These are phyloP conservation scores for Lactarius sanguifluus DNA, from an alignment of 768 basidiomycete genomes.

Conservation along the genomic window DNA sequence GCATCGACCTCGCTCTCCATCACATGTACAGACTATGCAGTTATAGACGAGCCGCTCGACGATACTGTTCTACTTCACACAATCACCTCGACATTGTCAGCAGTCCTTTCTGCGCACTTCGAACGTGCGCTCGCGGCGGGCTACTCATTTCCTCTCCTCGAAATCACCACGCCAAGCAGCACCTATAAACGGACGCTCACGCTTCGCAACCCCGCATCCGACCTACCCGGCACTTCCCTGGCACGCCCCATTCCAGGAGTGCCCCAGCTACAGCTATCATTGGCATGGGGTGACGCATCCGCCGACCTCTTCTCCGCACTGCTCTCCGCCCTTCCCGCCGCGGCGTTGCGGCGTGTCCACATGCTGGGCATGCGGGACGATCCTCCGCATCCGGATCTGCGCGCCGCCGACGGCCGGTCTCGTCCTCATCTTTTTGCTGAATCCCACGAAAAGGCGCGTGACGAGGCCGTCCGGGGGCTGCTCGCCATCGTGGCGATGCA, in stretches of 20 bases:
- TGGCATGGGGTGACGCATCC: slow-evolving; percentile 2
- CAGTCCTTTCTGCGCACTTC: slow-evolving; percentile 12
- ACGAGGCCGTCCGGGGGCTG: slow-evolving; percentile 24
- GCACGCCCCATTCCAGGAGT: neutral
- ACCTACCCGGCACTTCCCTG: neutral
- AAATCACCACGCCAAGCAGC: slow-evolving; percentile 8
- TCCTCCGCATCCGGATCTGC: neutral
- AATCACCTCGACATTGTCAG: slow-evolving; percentile 5
- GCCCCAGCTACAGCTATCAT: slow-evolving; percentile 1
- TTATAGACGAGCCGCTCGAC: slow-evolving; percentile 8
- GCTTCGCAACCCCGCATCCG: neutral
- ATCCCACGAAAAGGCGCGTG: slow-evolving; percentile 11
- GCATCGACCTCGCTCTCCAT: slow-evolving; percentile 14
- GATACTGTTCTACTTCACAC: slow-evolving; percentile 8
- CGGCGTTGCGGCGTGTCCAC: slow-evolving; percentile 1
- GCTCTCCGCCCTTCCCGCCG: slow-evolving; percentile 7
- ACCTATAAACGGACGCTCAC: slow-evolving; percentile 1
- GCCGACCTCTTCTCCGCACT: slow-evolving; percentile 8
- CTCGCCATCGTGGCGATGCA: slow-evolving; percentile 11
- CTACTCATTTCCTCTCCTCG: slow-evolving; percentile 7
- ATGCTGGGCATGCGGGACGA: slow-evolving; percentile 8
- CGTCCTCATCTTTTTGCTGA: slow-evolving; percentile 1
- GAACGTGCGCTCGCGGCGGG: neutral
- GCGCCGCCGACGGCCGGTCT: slow-evolving; percentile 19
- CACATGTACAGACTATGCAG: slow-evolving; percentile 10